A percentile compares a stretch with the other conserved stretches of the same genome.
phyloP scores from a whole-genome alignment of 202 grass and related monocot species.

The Carex sylvatica region DNA sequence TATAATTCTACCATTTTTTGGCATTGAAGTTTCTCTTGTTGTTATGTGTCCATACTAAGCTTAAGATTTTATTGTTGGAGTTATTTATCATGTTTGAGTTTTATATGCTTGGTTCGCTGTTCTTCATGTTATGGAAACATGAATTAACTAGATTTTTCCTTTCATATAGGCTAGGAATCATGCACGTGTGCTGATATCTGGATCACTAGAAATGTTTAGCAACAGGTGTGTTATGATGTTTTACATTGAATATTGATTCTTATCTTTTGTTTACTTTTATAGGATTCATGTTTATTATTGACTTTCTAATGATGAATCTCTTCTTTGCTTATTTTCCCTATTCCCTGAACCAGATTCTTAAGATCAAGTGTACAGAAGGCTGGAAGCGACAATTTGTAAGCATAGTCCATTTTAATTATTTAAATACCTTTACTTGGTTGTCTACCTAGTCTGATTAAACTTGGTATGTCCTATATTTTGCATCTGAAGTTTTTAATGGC shows the following conservation, averaged over 20 bases:
- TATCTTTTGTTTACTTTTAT: neutral
- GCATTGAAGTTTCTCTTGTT: neutral
- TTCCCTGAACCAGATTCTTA: constrained; percentile 48
- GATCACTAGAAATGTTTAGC: constrained; percentile 88
- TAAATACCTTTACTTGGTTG: neutral
- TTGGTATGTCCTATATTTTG: neutral
- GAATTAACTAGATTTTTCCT: neutral
- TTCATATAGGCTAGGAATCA: constrained; percentile 85
- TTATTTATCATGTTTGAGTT: neutral
- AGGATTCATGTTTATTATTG: neutral
- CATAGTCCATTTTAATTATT: constrained; percentile 12
- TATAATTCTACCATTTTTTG: neutral
- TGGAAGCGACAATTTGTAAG: constrained; percentile 63
- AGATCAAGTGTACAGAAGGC: constrained; percentile 80
- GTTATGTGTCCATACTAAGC: neutral
- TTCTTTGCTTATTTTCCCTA: constrained; percentile 18
- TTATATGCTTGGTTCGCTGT: neutral
- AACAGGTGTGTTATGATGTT: constrained; percentile 50
- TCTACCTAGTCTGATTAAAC: neutral
- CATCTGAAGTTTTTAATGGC: constrained; percentile 21
- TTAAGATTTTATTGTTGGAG: constrained; percentile 7
- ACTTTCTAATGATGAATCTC: constrained; percentile 1
- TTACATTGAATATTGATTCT: constrained; percentile 13
- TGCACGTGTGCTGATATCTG: constrained; percentile 80
- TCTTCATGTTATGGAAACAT: constrained; percentile 3